Evolutionary conservation across 108 stramenopile genomes (phyloP).

Genomic region (Epipyxis sp.): DNA sequence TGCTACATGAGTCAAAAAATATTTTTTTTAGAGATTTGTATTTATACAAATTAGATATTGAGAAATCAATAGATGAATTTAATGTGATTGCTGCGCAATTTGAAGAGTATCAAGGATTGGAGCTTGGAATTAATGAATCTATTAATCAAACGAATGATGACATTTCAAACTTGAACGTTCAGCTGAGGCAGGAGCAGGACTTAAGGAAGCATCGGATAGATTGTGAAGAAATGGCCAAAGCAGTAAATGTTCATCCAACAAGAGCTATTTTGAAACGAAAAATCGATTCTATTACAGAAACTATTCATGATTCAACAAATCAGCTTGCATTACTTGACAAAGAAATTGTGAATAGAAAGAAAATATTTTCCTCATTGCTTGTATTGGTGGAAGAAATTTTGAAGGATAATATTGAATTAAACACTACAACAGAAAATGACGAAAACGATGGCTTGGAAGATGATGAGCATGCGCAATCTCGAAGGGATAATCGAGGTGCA

Average conservation of each 20-base stretch:
- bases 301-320: too few relatives aligned
- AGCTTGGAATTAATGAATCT: background rate
- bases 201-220: background rate
- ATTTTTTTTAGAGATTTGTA: slow-evolving; percentile 1
- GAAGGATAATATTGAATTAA: too few relatives aligned
- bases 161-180: background rate
- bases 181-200: background rate
- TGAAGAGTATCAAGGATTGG: background rate
- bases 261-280: background rate
- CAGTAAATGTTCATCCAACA: background rate
- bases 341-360: too few relatives aligned
- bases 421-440: too few relatives aligned
- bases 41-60: background rate
- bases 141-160: background rate
- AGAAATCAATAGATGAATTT: background rate
- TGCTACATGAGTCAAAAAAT: background rate
- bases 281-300: background rate
- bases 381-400: too few relatives aligned
- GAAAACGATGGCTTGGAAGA: too few relatives aligned
- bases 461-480: too few relatives aligned
- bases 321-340: too few relatives aligned
- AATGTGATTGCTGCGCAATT: background rate
- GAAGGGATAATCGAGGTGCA: too few relatives aligned
- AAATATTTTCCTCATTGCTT: too few relatives aligned
- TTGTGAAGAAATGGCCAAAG: background rate